Conservation (phyloP, 768 basidiomycete genomes). For the Mrakia hoshinonis region DNA sequence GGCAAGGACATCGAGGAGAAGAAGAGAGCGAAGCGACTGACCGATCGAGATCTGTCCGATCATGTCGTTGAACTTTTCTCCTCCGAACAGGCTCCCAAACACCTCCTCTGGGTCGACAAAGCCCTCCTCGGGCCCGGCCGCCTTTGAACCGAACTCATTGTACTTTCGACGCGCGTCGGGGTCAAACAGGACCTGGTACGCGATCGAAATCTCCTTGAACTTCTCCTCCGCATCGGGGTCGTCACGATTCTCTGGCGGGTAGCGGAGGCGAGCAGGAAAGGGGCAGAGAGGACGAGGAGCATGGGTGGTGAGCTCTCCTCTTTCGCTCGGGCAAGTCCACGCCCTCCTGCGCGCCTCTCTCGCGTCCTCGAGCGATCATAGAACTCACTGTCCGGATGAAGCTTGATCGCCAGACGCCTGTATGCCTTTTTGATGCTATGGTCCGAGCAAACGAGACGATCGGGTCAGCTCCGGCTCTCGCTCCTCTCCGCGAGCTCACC, state of each 20-base stretch:
- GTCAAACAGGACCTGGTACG: conserved; percentile 27
- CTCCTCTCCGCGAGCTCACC: background rate
- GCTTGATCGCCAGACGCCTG: conserved; percentile 29
- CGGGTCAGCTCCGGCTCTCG: background rate
- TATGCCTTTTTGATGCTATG: conserved; percentile 30
- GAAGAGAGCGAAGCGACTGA: background rate
- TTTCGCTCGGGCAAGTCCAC: background rate
- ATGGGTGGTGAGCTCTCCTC: background rate
- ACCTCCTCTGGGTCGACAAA: conserved; percentile 24
- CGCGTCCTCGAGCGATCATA: background rate
- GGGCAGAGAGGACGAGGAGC: background rate
- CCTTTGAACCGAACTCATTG: conserved; percentile 26
- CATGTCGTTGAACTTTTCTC: conserved; percentile 25
- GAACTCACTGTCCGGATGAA: conserved; percentile 23
- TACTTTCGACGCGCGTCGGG: conserved; percentile 22
- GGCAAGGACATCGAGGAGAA: background rate
- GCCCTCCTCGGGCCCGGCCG: background rate
- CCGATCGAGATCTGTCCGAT: conserved; percentile 29
- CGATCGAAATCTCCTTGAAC: conserved; percentile 26
- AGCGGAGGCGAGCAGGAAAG: background rate
- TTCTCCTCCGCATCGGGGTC: conserved; percentile 27
- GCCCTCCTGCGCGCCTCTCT: background rate
- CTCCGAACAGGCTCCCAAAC: conserved; percentile 26
- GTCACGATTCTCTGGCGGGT: conserved; percentile 11
- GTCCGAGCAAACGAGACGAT: background rate